Base-by-base conservation (phyloP, 2,329 filamentous ascomycete genomes). In the Uncinocarpus reesii region DNA sequence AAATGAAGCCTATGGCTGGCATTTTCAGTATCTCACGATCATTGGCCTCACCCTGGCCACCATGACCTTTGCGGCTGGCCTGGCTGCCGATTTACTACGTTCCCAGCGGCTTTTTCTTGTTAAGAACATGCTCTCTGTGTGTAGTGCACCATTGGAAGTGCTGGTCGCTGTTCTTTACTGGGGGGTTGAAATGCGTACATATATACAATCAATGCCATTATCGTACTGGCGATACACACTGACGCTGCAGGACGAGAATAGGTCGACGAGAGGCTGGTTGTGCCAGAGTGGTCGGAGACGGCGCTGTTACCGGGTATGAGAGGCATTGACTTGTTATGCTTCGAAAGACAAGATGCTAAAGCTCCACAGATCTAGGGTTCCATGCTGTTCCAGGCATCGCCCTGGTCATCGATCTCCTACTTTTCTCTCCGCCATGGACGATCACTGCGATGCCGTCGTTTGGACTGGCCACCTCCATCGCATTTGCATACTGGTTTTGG, bases 11-110 rank as follows among this genome's bases (percentile, higher is more conserved):
- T 81, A 78, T 61, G 79, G 79, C 55, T 81, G 78, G 77, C 78
- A 82, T 58, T 73, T 81, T 52, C 78, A 81, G 64, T 81, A 78
- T 58, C 67, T 81, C 18, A 81, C 79, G 51, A 78, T 80, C 55
- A 74, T 82, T 56, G 79, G 78, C 36, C 69, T 81, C 5, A 64
- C 70, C 4, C 63, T 81, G 42, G 70, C 76, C 1, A 76, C 77
- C 2, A 29, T 71, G 37, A 78, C 77, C 28, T 80, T 80, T 62
- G 49, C 62, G 18, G 59, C 70, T 48, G 79, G 69, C 29, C 64
- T 80, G 1, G 56, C 77, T 35, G 75, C 78, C 29, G 79, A 81
- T 62, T 51, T 79, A 0, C 74, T 72, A 0, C 54, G 71, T 24
- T 79, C 74, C 0, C 64, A 58, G 1, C 64, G 65, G 11, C 63